These are phyloP conservation scores for Mucor mucedo DNA, from an alignment of 371 early-diverging fungal species.

Conservation along the genomic window DNA sequence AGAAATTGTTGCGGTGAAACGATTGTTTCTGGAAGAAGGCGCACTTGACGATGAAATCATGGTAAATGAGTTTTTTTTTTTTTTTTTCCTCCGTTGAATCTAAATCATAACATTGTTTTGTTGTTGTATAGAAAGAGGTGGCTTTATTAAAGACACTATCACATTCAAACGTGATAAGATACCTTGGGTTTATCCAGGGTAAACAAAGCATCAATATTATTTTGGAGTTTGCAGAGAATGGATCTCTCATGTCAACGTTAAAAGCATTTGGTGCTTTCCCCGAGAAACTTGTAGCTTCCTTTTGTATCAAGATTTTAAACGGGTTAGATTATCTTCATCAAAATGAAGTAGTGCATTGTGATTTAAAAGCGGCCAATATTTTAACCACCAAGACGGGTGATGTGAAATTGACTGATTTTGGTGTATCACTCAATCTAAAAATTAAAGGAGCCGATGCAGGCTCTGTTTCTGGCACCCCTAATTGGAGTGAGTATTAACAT, in stretches of 20 bases:
- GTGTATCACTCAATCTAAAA: slow-evolving; percentile 83
- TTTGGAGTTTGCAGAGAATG: slow-evolving; percentile 94
- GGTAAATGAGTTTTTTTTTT: slow-evolving; percentile 17
- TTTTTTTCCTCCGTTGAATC: slow-evolving; percentile 31
- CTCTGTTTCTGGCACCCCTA: slow-evolving; percentile 68
- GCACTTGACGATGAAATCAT: slow-evolving; percentile 56
- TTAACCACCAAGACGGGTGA: slow-evolving; percentile 93
- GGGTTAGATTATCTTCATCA: slow-evolving; percentile 93
- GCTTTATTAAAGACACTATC: slow-evolving; percentile 70
- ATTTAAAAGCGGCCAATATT: slow-evolving; percentile 97
- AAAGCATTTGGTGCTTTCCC: slow-evolving; percentile 94
- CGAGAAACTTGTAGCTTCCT: slow-evolving; percentile 89
- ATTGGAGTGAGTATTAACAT: slow-evolving; percentile 81
- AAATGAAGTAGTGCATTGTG: slow-evolving; percentile 92
- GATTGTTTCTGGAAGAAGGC: slow-evolving; percentile 72
- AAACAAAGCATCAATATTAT: slow-evolving; percentile 80
- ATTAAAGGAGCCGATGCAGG: slow-evolving; percentile 77
- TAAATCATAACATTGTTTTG: too few species aligned
- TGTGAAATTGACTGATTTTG: slow-evolving; percentile 96
- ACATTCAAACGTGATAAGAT: slow-evolving; percentile 89
- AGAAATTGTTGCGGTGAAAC: slow-evolving; percentile 88
- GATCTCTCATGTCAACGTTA: slow-evolving; percentile 88
- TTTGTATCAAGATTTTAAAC: slow-evolving; percentile 88
- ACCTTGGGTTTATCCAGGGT: slow-evolving; percentile 83
- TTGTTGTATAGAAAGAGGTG: slow-evolving; percentile 65